Conservation (phyloP, 495 filamentous ascomycete species). For the Thermothielavioides terrestris region DNA sequence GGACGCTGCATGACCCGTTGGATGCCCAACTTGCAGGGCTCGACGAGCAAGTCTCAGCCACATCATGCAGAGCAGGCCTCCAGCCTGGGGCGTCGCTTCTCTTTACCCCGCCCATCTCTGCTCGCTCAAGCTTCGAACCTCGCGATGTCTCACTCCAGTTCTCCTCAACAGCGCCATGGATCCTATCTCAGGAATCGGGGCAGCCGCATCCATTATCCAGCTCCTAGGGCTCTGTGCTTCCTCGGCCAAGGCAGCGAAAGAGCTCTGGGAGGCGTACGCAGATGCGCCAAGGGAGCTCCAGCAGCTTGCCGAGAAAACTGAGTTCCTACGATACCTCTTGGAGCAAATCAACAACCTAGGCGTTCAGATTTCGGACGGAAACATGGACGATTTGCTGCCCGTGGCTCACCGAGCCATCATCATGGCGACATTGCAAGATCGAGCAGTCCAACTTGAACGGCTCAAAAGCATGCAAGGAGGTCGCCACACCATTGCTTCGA, state of each 20-base stretch:
- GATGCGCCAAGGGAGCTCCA: not conserved
- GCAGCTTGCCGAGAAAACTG: not conserved
- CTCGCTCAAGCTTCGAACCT: too few species aligned
- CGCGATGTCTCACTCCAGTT: too few species aligned
- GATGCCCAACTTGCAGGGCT: too few species aligned
- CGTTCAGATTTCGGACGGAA: not conserved
- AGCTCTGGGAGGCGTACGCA: not conserved
- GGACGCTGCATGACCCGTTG: too few species aligned
- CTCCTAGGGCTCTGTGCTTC: not conserved
- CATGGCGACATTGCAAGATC: not conserved
- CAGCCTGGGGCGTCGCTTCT: too few species aligned
- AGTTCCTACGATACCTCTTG: not conserved
- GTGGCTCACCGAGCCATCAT: not conserved
- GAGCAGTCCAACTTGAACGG: not conserved
- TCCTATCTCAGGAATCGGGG: not conserved
- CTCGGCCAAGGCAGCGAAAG: not conserved
- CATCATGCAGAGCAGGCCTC: too few species aligned
- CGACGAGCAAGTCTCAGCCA: too few species aligned
- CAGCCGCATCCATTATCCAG: not conserved
- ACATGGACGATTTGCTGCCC: not conserved
- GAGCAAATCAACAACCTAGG: not conserved
- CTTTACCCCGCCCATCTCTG: too few species aligned
- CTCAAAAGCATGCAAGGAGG: not conserved
- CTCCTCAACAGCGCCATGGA: too few species aligned
- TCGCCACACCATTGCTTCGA: not conserved